Conservation (phyloP, 2,329 filamentous ascomycete genomes). For the Fonsecaea pugnacius region DNA sequence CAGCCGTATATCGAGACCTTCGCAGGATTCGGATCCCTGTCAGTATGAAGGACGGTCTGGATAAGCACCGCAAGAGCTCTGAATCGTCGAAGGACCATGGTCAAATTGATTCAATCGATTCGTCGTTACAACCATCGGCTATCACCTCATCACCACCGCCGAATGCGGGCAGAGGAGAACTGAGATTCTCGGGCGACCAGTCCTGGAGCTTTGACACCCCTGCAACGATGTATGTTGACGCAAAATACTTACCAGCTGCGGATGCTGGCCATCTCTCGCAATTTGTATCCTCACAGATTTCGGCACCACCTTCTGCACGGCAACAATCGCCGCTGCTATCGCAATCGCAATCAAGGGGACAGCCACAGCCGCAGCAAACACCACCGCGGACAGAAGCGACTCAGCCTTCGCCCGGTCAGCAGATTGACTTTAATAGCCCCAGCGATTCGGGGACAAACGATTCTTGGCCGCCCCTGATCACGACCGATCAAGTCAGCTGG, state of each 20-base stretch:
- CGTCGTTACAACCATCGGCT: background rate
- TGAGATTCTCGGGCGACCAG: slow-evolving; percentile 15
- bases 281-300: background rate
- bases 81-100: slow-evolving; percentile 1
- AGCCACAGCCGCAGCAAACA: slow-evolving; percentile 12
- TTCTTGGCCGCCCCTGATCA: slow-evolving; percentile 34
- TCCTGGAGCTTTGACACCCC: slow-evolving; percentile 36
- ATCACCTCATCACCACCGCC: background rate
- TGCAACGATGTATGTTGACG: slow-evolving; percentile 27
- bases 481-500: slow-evolving; percentile 30
- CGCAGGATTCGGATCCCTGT: slow-evolving; percentile 40
- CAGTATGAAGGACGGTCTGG: slow-evolving; percentile 33
- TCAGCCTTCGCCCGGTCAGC: slow-evolving; percentile 26
- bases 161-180: background rate
- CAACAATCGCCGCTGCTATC: slow-evolving; percentile 14
- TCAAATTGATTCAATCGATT: background rate
- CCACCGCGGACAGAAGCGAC: slow-evolving; percentile 9
- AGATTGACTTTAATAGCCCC: slow-evolving; percentile 32
- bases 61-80: background rate
- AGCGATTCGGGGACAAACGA: slow-evolving; percentile 35
- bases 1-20: slow-evolving; percentile 40
- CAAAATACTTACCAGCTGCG: slow-evolving; percentile 1
- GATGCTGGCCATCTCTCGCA: background rate
- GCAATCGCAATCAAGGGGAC: slow-evolving; percentile 12
- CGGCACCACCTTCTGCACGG: slow-evolving; percentile 1